These are phyloP conservation scores for button mushroom (Agaricus bisporus) DNA, from an alignment of 768 basidiomycete species.

Conservation along the genomic window DNA sequence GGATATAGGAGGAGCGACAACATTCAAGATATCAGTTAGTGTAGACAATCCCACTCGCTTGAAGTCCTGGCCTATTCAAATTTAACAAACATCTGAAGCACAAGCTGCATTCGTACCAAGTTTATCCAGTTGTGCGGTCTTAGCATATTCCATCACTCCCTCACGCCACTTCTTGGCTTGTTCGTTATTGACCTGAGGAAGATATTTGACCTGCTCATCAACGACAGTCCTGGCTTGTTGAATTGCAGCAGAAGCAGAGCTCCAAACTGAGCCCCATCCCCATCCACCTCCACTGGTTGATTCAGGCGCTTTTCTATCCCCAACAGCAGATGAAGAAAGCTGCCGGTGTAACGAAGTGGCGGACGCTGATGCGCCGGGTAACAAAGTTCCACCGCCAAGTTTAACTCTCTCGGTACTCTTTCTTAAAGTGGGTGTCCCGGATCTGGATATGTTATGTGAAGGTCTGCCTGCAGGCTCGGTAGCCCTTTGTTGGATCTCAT, in stretches of 20 bases:
- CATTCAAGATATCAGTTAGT: constrained; percentile 87
- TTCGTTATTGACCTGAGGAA: constrained; percentile 64
- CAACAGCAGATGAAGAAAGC: constrained; percentile 11
- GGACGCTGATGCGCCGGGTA: constrained; percentile 40
- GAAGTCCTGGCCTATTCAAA: constrained; percentile 73
- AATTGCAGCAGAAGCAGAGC: constrained; percentile 75
- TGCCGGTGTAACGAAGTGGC: constrained; percentile 29
- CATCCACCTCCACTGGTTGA: constrained; percentile 33
- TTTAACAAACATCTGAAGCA: constrained; percentile 2
- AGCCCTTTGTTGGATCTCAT: constrained; percentile 92
- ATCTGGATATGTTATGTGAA: constrained; percentile 44
- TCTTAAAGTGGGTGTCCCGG: constrained; percentile 64
- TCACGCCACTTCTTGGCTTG: constrained; percentile 87
- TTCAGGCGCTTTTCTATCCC: constrained; percentile 15
- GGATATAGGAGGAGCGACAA: constrained; percentile 95
- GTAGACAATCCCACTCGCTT: constrained; percentile 84
- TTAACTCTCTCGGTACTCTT: constrained; percentile 76
- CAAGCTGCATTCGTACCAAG: constrained; percentile 47
- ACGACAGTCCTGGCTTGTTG: constrained; percentile 85
- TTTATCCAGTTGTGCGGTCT: constrained; percentile 85
- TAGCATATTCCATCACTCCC: constrained; percentile 82
- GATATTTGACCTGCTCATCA: constrained; percentile 87
- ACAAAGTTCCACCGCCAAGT: constrained; percentile 41
- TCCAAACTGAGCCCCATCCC: constrained; percentile 92
- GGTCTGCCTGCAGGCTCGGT: constrained; percentile 65